Evolutionary conservation across 306 rosid genomes (phyloP).

Genomic region (Mucuna pruriens): DNA sequence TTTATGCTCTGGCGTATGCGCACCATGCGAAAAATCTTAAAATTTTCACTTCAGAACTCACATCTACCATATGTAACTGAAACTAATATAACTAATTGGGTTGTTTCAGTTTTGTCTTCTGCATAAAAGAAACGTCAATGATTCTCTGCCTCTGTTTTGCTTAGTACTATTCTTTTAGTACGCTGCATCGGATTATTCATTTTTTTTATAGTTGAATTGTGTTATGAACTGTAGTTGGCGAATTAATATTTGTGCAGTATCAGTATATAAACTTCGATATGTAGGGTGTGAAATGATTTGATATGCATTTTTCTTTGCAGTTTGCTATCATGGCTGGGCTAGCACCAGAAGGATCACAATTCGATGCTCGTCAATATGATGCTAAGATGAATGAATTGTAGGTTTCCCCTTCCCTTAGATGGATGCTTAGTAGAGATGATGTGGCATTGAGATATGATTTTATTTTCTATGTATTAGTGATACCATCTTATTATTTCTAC

Average conservation of each 20-base stretch:
- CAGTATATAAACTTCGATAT: background rate
- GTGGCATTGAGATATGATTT: background rate
- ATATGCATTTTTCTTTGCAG: constrained; percentile 6
- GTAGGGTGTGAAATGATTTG: background rate
- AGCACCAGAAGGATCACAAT: constrained; percentile 65
- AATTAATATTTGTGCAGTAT: background rate
- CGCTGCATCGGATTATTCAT: background rate
- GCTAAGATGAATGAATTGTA: constrained; percentile 72
- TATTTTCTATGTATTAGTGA: background rate
- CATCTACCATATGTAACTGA: background rate
- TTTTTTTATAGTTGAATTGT: background rate
- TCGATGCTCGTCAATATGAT: constrained; percentile 43
- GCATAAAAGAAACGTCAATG: background rate
- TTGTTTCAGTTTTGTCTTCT: background rate
- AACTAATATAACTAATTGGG: background rate
- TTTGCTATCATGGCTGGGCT: constrained; percentile 63
- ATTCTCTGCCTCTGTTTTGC: background rate
- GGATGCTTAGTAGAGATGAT: constrained; percentile 7
- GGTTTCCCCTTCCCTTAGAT: constrained; percentile 25
- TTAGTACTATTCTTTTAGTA: background rate
- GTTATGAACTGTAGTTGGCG: background rate
- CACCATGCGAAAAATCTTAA: background rate
- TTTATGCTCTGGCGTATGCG: background rate
- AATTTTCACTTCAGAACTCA: background rate
- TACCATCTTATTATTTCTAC: background rate